Evolutionary conservation across 176 grass and related monocot species (phyloP).

Genomic region (Hsuehochloa calcarea): DNA sequence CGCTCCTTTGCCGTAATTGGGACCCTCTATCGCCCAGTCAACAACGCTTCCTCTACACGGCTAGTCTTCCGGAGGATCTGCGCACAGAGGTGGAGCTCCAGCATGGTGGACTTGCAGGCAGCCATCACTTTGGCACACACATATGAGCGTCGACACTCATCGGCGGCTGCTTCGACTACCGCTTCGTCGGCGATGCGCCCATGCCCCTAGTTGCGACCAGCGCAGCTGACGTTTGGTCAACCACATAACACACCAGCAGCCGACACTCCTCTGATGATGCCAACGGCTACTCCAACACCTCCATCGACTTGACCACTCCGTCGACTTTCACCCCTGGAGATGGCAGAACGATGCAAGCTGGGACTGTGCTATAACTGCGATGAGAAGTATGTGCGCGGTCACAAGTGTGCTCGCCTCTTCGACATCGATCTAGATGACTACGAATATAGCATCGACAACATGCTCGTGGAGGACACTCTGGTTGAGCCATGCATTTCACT

Average conservation of each 20-base stretch:
- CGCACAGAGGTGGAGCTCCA: background rate
- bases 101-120: background rate
- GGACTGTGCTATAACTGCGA: background rate
- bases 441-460: too few species aligned
- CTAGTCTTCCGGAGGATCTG: background rate
- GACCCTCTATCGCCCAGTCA: background rate
- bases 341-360: background rate
- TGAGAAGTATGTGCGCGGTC: background rate
- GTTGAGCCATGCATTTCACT: too few species aligned
- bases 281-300: background rate
- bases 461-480: too few species aligned
- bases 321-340: background rate
- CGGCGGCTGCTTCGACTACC: too few species aligned
- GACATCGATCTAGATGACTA: too few species aligned
- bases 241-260: background rate
- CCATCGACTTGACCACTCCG: background rate
- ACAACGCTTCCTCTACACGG: background rate
- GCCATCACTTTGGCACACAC: background rate
- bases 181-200: too few species aligned
- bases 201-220: background rate
- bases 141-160: background rate
- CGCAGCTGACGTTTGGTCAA: accelerated
- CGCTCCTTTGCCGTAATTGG: background rate
- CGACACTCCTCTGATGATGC: accelerated
- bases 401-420: too few species aligned